These are phyloP conservation scores for Coemansia sp. DNA, from an alignment of 192 early-diverging fungal species.

Conservation along the genomic window DNA sequence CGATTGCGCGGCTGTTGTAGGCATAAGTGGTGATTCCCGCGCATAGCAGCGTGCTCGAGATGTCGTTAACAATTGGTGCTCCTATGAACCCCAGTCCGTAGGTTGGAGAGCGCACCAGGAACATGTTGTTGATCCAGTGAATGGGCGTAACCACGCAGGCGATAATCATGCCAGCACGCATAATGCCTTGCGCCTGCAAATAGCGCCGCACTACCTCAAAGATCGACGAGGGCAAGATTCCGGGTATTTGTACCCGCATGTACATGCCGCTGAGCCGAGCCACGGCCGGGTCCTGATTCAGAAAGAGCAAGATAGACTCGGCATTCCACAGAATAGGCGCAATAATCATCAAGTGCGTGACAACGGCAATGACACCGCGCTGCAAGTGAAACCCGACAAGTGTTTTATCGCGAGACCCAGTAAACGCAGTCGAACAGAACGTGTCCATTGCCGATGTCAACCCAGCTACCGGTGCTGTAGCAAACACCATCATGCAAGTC, in stretches of 20 bases:
- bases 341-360: conserved; percentile 71
- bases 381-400: conserved; percentile 74
- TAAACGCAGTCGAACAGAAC: conserved; percentile 68
- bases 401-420: conserved; percentile 61
- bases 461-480: conserved; percentile 66
- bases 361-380: conserved; percentile 74
- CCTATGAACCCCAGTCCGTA: conserved; percentile 76
- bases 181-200: conserved; percentile 86
- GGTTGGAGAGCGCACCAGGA: conserved; percentile 69
- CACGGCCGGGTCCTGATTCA: conserved; percentile 72
- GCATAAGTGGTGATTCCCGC: conserved; percentile 63
- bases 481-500: conserved; percentile 69
- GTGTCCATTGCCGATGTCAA: conserved; percentile 74
- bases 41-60: conserved; percentile 74
- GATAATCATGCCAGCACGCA: conserved; percentile 79
- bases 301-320: conserved; percentile 62
- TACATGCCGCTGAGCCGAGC: conserved; percentile 68
- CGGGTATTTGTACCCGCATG: conserved; percentile 65
- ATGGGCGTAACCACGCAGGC: conserved; percentile 68
- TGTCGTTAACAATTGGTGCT: conserved; percentile 74
- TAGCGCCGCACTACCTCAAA: conserved; percentile 85
- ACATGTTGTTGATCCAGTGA: conserved; percentile 72
- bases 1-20: conserved; percentile 52
- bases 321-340: conserved; percentile 68
- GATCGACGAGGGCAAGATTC: conserved; percentile 73